Evolutionary conservation across 805 yeast genomes (phyloP).

Genomic region (Metschnikowia lachancei): DNA sequence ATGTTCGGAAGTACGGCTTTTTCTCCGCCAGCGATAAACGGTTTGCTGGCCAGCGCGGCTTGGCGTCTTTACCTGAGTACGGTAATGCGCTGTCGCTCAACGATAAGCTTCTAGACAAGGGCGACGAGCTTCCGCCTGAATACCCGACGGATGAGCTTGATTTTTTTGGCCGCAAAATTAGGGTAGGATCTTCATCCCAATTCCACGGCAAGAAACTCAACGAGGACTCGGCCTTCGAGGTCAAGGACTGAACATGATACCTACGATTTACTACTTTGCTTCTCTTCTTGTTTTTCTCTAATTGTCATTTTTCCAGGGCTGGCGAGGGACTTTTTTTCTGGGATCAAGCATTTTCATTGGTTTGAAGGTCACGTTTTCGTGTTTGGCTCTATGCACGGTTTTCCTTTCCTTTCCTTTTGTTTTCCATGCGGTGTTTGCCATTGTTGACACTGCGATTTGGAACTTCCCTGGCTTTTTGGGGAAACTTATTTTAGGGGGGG

Average conservation of each 20-base stretch:
- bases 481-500: too few relatives aligned
- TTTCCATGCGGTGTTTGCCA: too few relatives aligned
- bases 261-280: background rate
- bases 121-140: constrained; percentile 69
- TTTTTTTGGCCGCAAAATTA: constrained; percentile 50
- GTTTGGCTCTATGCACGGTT: too few relatives aligned
- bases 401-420: too few relatives aligned
- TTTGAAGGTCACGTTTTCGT: too few relatives aligned
- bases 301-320: too few relatives aligned
- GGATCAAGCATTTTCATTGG: too few relatives aligned
- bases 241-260: constrained; percentile 5
- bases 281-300: background rate
- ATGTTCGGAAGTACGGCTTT: constrained; percentile 55
- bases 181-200: constrained; percentile 31
- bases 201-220: constrained; percentile 9
- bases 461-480: too few relatives aligned
- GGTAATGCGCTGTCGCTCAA: constrained; percentile 20
- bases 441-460: too few relatives aligned
- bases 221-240: constrained; percentile 16
- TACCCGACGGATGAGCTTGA: constrained; percentile 64
- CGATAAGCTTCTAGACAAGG: constrained; percentile 64
- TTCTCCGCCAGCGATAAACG: constrained; percentile 46
- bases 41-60: constrained; percentile 38
- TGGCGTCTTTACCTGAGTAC: constrained; percentile 40
- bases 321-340: too few relatives aligned